These are phyloP conservation scores for Mucor sp. DNA, from an alignment of 371 early-diverging fungal genomes.

Conservation along the genomic window DNA sequence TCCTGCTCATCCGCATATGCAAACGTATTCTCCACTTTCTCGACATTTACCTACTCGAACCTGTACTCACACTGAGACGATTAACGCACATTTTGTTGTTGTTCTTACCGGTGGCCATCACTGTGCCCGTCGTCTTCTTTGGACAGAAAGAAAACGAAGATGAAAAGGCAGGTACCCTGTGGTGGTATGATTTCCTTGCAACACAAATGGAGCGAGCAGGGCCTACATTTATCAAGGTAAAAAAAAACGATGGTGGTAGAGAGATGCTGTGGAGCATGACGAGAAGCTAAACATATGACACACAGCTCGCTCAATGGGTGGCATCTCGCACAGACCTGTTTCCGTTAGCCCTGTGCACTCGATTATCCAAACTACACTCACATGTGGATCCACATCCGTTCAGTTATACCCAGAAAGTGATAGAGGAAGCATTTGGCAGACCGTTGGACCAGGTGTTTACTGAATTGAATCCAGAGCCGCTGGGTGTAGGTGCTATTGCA, in stretches of 20 bases:
- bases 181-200: constrained; percentile 85
- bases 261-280: background rate
- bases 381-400: constrained; percentile 81
- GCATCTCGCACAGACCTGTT: constrained; percentile 93
- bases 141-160: constrained; percentile 51
- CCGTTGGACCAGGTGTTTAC: constrained; percentile 78
- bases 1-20: constrained; percentile 23
- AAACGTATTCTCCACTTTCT: constrained; percentile 32
- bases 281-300: background rate
- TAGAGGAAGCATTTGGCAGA: constrained; percentile 66
- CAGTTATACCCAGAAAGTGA: constrained; percentile 59
- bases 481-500: constrained; percentile 96
- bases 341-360: constrained; percentile 73
- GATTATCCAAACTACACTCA: constrained; percentile 83
- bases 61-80: constrained; percentile 56
- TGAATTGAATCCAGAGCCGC: constrained; percentile 69
- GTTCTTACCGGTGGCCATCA: constrained; percentile 67
- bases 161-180: constrained; percentile 67
- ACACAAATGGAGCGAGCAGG: constrained; percentile 85
- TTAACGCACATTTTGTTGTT: constrained; percentile 59
- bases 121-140: constrained; percentile 57
- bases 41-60: constrained; percentile 59
- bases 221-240: constrained; percentile 91
- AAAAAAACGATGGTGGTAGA: too few relatives aligned
- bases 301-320: constrained; percentile 93